Conservation (phyloP, 306 rosid genomes). For the Rubus idaeus region DNA sequence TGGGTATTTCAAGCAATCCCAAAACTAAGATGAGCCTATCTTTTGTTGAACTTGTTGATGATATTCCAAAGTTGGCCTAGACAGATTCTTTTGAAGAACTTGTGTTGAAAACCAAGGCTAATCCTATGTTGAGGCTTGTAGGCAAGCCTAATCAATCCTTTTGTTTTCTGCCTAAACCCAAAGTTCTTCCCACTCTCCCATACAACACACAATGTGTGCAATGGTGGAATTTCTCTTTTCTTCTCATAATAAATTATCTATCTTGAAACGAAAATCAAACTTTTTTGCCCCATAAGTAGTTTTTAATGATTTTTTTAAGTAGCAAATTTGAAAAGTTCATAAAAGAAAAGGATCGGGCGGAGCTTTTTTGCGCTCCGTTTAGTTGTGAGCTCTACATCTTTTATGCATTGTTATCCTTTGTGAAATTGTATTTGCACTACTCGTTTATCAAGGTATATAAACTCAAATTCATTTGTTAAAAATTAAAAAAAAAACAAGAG, state of each 20-base stretch:
- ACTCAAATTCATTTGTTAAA: no score
- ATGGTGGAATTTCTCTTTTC: not conserved
- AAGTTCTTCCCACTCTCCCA: not conserved
- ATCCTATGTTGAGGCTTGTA: not conserved
- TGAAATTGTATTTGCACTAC: no score
- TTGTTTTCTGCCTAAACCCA: not conserved
- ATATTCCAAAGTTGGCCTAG: constrained; percentile 3
- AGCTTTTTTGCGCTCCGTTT: no score
- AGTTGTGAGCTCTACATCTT: no score
- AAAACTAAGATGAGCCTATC: not conserved
- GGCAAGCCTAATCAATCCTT: not conserved
- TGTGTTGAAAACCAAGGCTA: not conserved
- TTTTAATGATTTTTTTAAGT: not conserved
- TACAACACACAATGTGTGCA: not conserved
- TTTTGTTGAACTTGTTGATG: not conserved
- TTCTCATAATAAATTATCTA: no score
- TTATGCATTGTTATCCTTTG: no score
- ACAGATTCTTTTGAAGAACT: not conserved
- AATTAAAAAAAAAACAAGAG: no score
- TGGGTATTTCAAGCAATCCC: not conserved
- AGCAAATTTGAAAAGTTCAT: not conserved
- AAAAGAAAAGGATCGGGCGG: no score
- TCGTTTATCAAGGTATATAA: no score
- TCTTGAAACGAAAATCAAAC: no score
- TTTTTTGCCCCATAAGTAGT: not conserved